Evolutionary conservation across 2,329 filamentous ascomycete species (phyloP).

Genomic region (Stemphylium beticola): DNA sequence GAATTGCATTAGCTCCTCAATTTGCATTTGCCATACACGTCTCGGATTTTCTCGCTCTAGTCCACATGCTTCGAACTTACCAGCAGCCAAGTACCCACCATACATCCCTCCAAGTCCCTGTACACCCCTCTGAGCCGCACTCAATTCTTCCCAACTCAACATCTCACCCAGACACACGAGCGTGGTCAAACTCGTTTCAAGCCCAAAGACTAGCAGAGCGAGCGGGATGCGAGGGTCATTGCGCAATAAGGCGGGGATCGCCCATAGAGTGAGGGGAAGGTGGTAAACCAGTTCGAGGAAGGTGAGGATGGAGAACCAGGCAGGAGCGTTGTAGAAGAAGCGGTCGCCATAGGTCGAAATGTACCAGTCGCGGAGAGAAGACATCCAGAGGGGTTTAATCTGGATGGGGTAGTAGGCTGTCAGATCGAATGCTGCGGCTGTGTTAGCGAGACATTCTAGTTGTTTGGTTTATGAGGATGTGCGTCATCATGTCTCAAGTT

Average conservation of each 20-base stretch:
- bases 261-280: slow-evolving; percentile 66
- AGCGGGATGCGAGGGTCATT: slow-evolving; percentile 65
- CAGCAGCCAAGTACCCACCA: slow-evolving; percentile 45
- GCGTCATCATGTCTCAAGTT: not conserved
- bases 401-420: slow-evolving; percentile 63
- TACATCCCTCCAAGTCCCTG: slow-evolving; percentile 46
- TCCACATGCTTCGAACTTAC: slow-evolving; percentile 26
- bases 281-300: slow-evolving; percentile 68
- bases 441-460: not conserved
- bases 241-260: slow-evolving; percentile 61
- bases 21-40: not conserved
- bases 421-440: slow-evolving; percentile 64
- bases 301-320: slow-evolving; percentile 65
- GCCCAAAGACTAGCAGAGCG: slow-evolving; percentile 65
- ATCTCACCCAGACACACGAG: slow-evolving; percentile 68
- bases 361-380: slow-evolving; percentile 62
- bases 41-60: not conserved
- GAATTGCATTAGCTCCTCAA: not conserved
- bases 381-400: slow-evolving; percentile 58
- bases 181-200: slow-evolving; percentile 67
- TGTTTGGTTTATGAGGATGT: not conserved
- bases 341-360: slow-evolving; percentile 66
- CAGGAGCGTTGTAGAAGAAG: slow-evolving; percentile 65
- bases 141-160: slow-evolving; percentile 57
- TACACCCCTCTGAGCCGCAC: slow-evolving; percentile 32